These are phyloP conservation scores for Brasilioporus rufonigricans DNA, from an alignment of 768 basidiomycete genomes.

Conservation along the genomic window DNA sequence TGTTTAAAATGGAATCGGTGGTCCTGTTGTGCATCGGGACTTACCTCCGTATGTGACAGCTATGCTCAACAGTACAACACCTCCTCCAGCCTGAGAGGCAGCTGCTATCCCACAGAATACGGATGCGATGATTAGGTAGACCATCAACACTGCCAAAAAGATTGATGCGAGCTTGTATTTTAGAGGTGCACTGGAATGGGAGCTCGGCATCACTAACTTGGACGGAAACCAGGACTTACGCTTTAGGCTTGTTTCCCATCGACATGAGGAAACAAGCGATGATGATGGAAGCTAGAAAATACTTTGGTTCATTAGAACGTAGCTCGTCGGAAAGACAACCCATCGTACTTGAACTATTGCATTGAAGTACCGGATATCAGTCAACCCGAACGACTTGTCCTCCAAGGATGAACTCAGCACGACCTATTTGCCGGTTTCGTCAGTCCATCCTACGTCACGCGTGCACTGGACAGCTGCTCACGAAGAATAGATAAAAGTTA, in stretches of 20 bases:
- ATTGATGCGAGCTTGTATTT: constrained; percentile 85
- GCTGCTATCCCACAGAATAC: constrained; percentile 79
- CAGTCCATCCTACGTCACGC: background rate
- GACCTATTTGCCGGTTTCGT: constrained; percentile 43
- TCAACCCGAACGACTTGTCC: constrained; percentile 60
- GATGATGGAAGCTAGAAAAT: constrained; percentile 78
- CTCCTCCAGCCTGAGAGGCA: constrained; percentile 57
- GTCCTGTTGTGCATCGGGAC: constrained; percentile 15
- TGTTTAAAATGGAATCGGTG: too few relatives aligned
- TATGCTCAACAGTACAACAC: constrained; percentile 82
- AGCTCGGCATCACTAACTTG: constrained; percentile 1
- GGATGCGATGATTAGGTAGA: constrained; percentile 82
- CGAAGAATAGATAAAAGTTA: constrained; percentile 96
- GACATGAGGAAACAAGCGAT: constrained; percentile 91
- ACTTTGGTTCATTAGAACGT: constrained; percentile 41
- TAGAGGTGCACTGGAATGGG: constrained; percentile 17
- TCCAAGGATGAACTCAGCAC: constrained; percentile 89
- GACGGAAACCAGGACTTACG: constrained; percentile 41
- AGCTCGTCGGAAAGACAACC: background rate
- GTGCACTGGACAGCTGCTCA: constrained; percentile 36
- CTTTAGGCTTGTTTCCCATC: constrained; percentile 92
- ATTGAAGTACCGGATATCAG: constrained; percentile 71
- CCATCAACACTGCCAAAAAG: constrained; percentile 71
- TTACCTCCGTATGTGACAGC: constrained; percentile 80
- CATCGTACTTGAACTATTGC: constrained; percentile 62